Conservation (phyloP, 768 basidiomycete genomes). For the Lepiota subincarnata region DNA sequence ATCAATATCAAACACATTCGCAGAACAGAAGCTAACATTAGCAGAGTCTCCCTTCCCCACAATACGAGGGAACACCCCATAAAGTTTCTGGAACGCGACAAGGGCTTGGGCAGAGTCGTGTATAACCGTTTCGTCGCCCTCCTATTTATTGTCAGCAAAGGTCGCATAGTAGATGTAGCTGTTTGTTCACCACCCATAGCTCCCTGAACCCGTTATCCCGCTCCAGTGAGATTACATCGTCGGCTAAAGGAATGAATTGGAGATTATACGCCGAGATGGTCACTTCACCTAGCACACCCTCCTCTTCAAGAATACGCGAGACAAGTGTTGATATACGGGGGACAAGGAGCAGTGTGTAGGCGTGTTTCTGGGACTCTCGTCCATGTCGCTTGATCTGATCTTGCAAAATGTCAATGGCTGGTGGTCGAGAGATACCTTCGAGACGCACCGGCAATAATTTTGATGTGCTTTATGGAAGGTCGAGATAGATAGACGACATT, state of each 20-base stretch:
- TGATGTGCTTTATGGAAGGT: slow-evolving; percentile 79
- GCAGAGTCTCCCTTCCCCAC: slow-evolving; percentile 91
- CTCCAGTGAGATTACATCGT: slow-evolving; percentile 91
- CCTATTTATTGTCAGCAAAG: slow-evolving; percentile 40
- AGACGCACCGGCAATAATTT: slow-evolving; percentile 83
- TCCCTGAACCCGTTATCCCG: slow-evolving; percentile 82
- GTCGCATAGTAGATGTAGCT: slow-evolving; percentile 7
- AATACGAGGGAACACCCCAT: slow-evolving; percentile 87
- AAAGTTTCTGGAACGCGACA: slow-evolving; percentile 75
- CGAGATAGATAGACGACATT: slow-evolving; percentile 93
- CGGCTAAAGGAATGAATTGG: slow-evolving; percentile 90
- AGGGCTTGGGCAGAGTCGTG: slow-evolving; percentile 89
- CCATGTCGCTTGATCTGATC: slow-evolving; percentile 89
- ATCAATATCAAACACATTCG: neutral
- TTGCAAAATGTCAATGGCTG: slow-evolving; percentile 34
- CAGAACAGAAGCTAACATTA: slow-evolving; percentile 40
- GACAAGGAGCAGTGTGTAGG: slow-evolving; percentile 83
- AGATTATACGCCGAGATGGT: slow-evolving; percentile 84
- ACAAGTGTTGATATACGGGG: slow-evolving; percentile 87
- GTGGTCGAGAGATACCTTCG: slow-evolving; percentile 10
- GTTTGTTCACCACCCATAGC: slow-evolving; percentile 75
- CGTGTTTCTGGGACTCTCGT: slow-evolving; percentile 67
- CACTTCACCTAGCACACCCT: slow-evolving; percentile 97
- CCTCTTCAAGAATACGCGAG: slow-evolving; percentile 83
- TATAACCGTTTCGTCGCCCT: slow-evolving; percentile 87